phyloP scores from a whole-genome alignment of 306 rosid species.

The Begonia peltatifolia region DNA sequence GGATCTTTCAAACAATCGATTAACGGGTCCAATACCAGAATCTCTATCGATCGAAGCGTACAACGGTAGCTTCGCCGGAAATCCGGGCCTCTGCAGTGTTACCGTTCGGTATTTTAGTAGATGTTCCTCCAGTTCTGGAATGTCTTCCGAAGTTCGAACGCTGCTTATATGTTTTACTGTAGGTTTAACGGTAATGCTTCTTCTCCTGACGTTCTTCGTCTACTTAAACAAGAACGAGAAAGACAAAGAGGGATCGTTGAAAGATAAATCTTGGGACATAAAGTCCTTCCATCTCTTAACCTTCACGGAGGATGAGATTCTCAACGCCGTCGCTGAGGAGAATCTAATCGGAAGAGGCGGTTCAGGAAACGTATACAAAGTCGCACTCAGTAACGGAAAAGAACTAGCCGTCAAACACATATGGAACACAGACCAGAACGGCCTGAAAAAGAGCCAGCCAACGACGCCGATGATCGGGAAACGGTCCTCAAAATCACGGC shows the following conservation, averaged over 20 bases:
- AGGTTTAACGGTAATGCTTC: conserved; percentile 18
- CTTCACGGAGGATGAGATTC: conserved; percentile 73
- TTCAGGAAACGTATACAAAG: conserved; percentile 80
- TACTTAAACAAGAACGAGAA: conserved; percentile 25
- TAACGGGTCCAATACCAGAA: conserved; percentile 48
- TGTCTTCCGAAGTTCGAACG: conserved; percentile 29
- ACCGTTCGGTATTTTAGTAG: conserved; percentile 22
- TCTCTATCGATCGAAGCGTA: conserved; percentile 50
- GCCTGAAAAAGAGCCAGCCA: conserved; percentile 20
- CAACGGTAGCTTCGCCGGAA: conserved; percentile 67
- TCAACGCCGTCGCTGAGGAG: conserved; percentile 69
- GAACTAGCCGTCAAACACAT: conserved; percentile 88
- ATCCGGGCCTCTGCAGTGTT: conserved; percentile 48
- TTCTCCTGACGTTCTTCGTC: conserved; percentile 18
- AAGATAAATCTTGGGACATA: conserved; percentile 76
- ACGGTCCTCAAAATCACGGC: conserved; percentile 27
- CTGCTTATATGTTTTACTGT: conserved; percentile 37
- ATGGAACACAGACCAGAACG: conserved; percentile 37
- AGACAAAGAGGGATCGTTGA: conserved; percentile 34
- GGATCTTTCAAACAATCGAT: conserved; percentile 49
- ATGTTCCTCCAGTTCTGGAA: conserved; percentile 27
- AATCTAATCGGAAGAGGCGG: conserved; percentile 87
- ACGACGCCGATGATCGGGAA: conserved; percentile 41
- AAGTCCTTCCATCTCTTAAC: conserved; percentile 73
- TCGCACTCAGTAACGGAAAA: conserved; percentile 40